These are phyloP conservation scores for Quercus suber DNA, from an alignment of 306 rosid genomes.

Conservation along the genomic window DNA sequence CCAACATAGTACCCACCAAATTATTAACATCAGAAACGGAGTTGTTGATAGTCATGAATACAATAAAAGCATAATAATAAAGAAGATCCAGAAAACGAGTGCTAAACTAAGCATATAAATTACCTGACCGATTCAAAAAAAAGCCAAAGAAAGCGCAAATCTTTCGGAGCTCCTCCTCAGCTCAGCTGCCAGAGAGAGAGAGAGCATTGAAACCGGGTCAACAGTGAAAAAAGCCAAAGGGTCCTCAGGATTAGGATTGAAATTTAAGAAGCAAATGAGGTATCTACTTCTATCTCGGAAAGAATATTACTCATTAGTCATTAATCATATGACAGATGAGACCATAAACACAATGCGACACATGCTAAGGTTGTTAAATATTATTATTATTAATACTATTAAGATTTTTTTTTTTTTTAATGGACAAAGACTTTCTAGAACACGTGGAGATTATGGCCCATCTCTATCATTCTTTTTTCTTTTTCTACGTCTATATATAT, in stretches of 20 bases:
- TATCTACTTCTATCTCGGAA: neutral
- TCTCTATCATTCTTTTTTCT: no score
- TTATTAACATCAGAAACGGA: neutral
- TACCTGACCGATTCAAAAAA: constrained; percentile 10
- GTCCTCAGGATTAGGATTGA: neutral
- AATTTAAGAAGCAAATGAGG: neutral
- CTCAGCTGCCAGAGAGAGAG: neutral
- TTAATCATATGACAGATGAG: no score
- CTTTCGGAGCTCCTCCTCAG: constrained; percentile 1
- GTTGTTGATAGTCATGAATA: neutral
- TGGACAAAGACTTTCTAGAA: no score
- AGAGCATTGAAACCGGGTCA: constrained; percentile 10
- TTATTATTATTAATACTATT: no score
- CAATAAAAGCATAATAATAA: neutral
- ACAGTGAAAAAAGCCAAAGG: neutral
- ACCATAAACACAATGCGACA: no score
- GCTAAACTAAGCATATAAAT: neutral
- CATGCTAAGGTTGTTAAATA: no score
- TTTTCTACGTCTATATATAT: no score
- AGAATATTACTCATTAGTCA: neutral
- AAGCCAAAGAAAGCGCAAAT: neutral
- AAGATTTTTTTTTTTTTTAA: no score
- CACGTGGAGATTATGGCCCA: no score
- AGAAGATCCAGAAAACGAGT: neutral
- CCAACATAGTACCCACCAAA: neutral